Conservation (phyloP, 2,329 filamentous ascomycete genomes). For the Calonectria honghensis region DNA sequence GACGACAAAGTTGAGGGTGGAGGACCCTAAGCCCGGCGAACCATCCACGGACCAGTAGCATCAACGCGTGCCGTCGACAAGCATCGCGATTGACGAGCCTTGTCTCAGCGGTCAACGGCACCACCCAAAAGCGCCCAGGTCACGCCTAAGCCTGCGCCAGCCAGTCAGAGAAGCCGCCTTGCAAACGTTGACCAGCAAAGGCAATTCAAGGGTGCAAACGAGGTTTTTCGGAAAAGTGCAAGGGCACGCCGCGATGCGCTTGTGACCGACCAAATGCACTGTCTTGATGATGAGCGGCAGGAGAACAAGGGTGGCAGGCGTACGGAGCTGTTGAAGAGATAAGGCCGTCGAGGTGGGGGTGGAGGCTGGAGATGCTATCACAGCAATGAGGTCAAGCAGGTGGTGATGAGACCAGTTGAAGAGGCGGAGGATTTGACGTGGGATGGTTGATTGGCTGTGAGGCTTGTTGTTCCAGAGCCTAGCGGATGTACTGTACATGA, state of each 20-base stretch:
- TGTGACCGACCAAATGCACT: constrained; percentile 29
- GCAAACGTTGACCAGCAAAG: constrained; percentile 37
- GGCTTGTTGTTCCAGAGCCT: constrained; percentile 4
- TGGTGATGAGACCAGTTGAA: constrained; percentile 23
- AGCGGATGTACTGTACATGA: constrained; percentile 24
- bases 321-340: constrained; percentile 12
- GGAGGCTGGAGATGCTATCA: constrained; percentile 7
- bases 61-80: constrained; percentile 44
- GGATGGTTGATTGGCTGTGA: constrained; percentile 31
- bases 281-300: background rate
- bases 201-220: constrained; percentile 25
- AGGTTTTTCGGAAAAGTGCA: constrained; percentile 2
- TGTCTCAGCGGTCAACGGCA: constrained; percentile 33
- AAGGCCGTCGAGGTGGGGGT: constrained; percentile 20
- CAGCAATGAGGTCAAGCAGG: background rate
- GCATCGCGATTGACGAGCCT: constrained; percentile 50
- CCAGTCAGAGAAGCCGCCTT: constrained; percentile 27
- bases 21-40: background rate
- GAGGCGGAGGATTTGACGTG: constrained; percentile 16
- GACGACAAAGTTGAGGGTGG: constrained; percentile 7
- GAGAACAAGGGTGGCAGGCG: constrained; percentile 6
- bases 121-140: constrained; percentile 27
- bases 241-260: constrained; percentile 8
- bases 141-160: constrained; percentile 14
- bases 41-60: constrained; percentile 43